Percentiles rank a stretch among this genome's conserved stretches.
phyloP scores from a whole-genome alignment of 2,329 filamentous ascomycete species.

The Macrophomina tecta region DNA sequence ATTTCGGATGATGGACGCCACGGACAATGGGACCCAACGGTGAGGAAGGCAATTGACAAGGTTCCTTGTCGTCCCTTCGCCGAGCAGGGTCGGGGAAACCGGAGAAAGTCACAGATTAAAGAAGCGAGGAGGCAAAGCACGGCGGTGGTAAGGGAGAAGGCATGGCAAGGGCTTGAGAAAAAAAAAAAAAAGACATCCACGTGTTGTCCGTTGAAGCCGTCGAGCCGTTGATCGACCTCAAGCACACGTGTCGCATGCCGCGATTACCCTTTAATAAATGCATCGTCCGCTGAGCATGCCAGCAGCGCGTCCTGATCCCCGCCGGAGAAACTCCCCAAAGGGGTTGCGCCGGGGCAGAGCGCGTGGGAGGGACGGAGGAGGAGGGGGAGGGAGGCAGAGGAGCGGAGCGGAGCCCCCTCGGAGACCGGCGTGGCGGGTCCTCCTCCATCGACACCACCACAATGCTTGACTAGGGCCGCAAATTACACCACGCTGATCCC shows the following conservation, averaged over 20 bases:
- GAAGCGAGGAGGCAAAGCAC: not conserved
- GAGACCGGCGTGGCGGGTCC: conserved; percentile 12
- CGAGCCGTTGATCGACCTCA: conserved; percentile 12
- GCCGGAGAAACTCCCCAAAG: not conserved
- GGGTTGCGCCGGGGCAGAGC: not conserved
- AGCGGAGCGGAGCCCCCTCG: conserved; percentile 8
- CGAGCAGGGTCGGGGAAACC: not conserved
- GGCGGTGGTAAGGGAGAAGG: not conserved
- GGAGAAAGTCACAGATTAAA: conserved; percentile 19
- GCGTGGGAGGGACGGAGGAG: not conserved
- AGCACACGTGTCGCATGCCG: conserved; percentile 21
- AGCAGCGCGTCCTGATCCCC: not conserved
- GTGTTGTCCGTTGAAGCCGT: not conserved
- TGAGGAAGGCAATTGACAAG: not conserved
- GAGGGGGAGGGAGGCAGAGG: not conserved
- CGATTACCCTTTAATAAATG: conserved; percentile 19
- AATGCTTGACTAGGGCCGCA: conserved; percentile 3
- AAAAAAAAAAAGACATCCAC: not conserved
- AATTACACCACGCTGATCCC: conserved; percentile 6
- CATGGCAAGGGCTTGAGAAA: not conserved
- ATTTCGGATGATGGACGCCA: conserved; percentile 11
- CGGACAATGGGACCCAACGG: not conserved
- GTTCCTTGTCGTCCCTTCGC: not conserved
- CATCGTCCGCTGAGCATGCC: not conserved
- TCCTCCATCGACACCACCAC: not conserved